Conservation (phyloP, 2,329 filamentous ascomycete genomes). For the Colletotrichum karsti region DNA sequence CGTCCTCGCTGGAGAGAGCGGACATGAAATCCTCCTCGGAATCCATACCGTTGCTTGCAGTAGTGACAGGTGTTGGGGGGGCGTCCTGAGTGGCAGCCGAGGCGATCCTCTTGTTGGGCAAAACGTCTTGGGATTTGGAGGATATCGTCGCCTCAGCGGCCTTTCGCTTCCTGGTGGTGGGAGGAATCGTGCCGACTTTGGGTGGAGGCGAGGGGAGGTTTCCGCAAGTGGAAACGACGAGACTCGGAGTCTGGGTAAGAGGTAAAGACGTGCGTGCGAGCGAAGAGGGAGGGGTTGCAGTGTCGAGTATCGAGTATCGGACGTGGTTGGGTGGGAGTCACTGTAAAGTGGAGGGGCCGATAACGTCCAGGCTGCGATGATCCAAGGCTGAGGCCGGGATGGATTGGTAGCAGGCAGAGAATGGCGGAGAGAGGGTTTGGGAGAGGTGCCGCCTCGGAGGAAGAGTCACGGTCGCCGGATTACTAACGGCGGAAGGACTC, state of each 20-base stretch:
- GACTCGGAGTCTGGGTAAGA: neutral
- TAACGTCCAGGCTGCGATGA: conserved; percentile 7
- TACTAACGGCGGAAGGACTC: conserved; percentile 4
- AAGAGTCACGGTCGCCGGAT: neutral
- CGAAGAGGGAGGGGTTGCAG: neutral
- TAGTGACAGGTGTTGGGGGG: conserved; percentile 67
- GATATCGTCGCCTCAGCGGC: conserved; percentile 71
- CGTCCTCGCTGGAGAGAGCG: conserved; percentile 79
- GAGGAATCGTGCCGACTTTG: conserved; percentile 64
- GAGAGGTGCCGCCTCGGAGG: neutral
- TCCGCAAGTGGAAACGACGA: conserved; percentile 16
- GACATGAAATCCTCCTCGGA: conserved; percentile 96
- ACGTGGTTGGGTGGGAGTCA: neutral
- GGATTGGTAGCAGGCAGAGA: neutral
- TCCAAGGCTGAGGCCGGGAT: conserved; percentile 9
- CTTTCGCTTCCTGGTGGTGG: conserved; percentile 68
- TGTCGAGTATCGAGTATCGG: neutral
- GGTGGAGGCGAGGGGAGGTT: conserved; percentile 20
- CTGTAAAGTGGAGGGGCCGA: neutral
- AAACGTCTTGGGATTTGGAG: conserved; percentile 50
- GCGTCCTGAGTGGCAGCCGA: conserved; percentile 52
- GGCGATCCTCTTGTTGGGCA: conserved; percentile 63
- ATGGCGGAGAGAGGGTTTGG: neutral
- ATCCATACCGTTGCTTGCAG: conserved; percentile 77
- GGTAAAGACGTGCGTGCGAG: neutral